Evolutionary conservation across 2,329 filamentous ascomycete species (phyloP), one percentile per base, ranked within the genome.

Genomic region (Hymenoscyphus occultus): DNA sequence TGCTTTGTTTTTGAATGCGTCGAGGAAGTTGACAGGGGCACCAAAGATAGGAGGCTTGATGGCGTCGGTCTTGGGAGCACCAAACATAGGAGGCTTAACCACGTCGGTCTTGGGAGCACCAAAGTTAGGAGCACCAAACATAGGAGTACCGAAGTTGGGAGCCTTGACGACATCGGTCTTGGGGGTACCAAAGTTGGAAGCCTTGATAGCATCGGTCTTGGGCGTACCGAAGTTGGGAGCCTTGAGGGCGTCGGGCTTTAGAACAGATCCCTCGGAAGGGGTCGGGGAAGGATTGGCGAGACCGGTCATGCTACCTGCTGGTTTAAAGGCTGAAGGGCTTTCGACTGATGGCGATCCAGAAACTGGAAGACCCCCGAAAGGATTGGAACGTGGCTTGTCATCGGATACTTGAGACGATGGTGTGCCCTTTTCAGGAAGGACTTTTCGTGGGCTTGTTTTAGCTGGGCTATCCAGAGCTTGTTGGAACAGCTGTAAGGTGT

Each of bases 401-500:
- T 64, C 65, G 54, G 60, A 39, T 22, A 48, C 32, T 28, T 39
- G 13, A 32, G 67, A 65, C 6, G 69, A 58, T 56, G 63, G 39
- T 19, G 61, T 48, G 2, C 56, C 62, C 56, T 70, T 74, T n/a
- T 59, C 56, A 5, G 56, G 62, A 54, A 19, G 40, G 59, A 59
- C n/a, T 62, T 70, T 73, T 32, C 68, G 64, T n/a, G 71, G 69
- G 39, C 67, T 72, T 14, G 19, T 39, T 13, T 69, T 69, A 2
- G 66, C 62, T 31, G 70, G 71, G 48, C 68, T 73, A 32, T 73
- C 73, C 56, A 76, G 59, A 16, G 75, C 73, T 31, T 66, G 68
- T 57, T 72, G 74, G 68, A 76, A 75, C 13, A 75, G 63, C 22
- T 71, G 73, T 16, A 73, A 74, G 5, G 74, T 76, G 39, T 69